Evolutionary conservation across 192 early-diverging fungal species (phyloP).

Genomic region (Haplosporangium gracile): DNA sequence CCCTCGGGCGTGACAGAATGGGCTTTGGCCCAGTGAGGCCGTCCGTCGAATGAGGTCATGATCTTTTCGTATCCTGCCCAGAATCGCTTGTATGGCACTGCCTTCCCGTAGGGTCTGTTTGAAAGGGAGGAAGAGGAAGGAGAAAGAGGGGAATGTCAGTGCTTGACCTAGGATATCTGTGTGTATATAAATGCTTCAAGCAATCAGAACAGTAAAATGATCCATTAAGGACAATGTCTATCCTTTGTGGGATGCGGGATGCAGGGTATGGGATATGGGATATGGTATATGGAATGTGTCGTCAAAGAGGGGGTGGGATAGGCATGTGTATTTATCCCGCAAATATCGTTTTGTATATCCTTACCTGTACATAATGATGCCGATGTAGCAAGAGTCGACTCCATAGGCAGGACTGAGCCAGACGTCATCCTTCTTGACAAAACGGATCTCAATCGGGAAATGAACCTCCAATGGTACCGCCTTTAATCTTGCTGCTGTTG

Average conservation of each 20-base stretch:
- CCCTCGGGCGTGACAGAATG: conserved; percentile 70
- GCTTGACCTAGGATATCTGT: neutral
- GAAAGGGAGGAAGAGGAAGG: neutral
- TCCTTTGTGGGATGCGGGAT: neutral
- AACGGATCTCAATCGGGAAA: conserved; percentile 81
- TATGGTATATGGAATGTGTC: neutral
- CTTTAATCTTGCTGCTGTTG: neutral
- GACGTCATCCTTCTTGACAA: conserved; percentile 74
- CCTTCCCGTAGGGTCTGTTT: conserved; percentile 71
- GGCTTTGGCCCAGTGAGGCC: conserved; percentile 83
- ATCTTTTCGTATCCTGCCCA: conserved; percentile 80
- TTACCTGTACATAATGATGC: conserved; percentile 81
- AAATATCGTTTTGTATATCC: neutral
- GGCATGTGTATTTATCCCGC: neutral
- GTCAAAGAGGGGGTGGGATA: neutral
- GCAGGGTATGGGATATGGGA: neutral
- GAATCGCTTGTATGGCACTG: conserved; percentile 79
- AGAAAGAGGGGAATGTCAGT: neutral
- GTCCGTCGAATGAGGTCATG: conserved; percentile 72
- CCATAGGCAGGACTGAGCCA: conserved; percentile 80
- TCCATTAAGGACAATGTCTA: neutral
- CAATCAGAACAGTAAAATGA: neutral
- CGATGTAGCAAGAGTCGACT: conserved; percentile 79
- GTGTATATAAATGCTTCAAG: neutral
- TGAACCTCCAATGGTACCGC: conserved; percentile 69